These are phyloP conservation scores for Colletotrichum echinochloae DNA, from an alignment of 2,329 filamentous ascomycete genomes.

Conservation along the genomic window DNA sequence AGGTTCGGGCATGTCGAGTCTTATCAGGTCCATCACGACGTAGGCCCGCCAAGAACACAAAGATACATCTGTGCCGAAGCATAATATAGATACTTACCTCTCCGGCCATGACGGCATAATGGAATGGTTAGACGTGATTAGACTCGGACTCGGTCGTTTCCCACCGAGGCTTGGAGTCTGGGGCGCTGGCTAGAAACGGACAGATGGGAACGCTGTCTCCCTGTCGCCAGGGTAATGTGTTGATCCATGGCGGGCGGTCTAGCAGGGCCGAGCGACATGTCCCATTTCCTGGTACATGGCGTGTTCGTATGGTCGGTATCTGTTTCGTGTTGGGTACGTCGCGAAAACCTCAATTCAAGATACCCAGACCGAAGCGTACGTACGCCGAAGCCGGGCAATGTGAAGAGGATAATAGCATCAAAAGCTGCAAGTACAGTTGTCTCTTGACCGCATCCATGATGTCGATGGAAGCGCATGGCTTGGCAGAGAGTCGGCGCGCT, in stretches of 20 bases:
- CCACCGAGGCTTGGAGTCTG: constrained; percentile 10
- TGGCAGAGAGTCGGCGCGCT: neutral
- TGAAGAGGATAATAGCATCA: neutral
- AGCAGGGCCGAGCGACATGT: neutral
- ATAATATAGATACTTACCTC: neutral
- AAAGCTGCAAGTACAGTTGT: neutral
- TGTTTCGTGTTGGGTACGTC: neutral
- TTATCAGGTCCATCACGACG: constrained; percentile 5
- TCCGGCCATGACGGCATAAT: constrained; percentile 9
- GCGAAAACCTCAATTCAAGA: neutral
- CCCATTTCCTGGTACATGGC: neutral
- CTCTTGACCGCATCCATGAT: constrained; percentile 3
- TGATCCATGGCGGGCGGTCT: neutral
- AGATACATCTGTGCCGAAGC: neutral
- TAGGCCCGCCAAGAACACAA: constrained; percentile 6
- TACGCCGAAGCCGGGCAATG: neutral
- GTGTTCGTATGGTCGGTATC: neutral
- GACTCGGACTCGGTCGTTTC: constrained; percentile 23
- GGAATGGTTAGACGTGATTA: constrained; percentile 11
- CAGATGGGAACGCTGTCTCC: neutral
- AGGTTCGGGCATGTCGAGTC: neutral
- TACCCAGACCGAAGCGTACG: constrained; percentile 15
- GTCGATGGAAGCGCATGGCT: constrained; percentile 7
- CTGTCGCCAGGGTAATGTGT: constrained; percentile 13
- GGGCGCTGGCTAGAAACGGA: neutral